A percentile compares a stretch with the other conserved stretches of the same genome.
Conservation (phyloP, 805 yeast genomes). For the Zygoascus tannicola region DNA sequence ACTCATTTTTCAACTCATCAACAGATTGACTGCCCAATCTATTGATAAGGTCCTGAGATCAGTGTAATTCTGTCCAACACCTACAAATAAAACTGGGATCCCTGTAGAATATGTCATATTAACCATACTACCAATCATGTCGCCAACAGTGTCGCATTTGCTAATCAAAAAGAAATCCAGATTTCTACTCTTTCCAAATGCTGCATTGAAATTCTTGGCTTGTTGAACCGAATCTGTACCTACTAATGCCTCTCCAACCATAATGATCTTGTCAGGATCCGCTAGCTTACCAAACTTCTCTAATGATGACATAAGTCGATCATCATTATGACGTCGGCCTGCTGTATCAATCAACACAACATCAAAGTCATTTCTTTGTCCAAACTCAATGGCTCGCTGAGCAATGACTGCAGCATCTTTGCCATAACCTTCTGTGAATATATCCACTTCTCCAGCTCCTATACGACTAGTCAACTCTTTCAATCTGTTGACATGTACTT, state of each 20-base stretch:
- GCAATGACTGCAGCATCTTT: constrained; percentile 97
- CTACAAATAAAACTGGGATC: constrained; percentile 90
- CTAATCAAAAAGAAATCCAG: constrained; percentile 88
- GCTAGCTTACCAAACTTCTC: constrained; percentile 95
- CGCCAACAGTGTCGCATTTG: constrained; percentile 96
- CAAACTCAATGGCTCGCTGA: constrained; percentile 77
- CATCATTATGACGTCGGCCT: constrained; percentile 93
- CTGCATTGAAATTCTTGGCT: constrained; percentile 85
- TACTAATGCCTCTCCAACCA: constrained; percentile 97
- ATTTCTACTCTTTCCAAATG: constrained; percentile 75
- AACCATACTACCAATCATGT: constrained; percentile 90
- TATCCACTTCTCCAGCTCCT: constrained; percentile 48
- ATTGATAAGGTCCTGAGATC: constrained; percentile 86
- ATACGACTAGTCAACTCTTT: constrained; percentile 51
- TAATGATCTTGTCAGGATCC: constrained; percentile 88
- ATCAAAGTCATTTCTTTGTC: constrained; percentile 60
- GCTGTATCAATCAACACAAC: constrained; percentile 94
- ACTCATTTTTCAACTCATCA: constrained; percentile 50
- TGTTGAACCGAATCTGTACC: constrained; percentile 97
- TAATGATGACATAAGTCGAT: constrained; percentile 88
- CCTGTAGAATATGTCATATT: constrained; percentile 96
- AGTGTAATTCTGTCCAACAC: constrained; percentile 95
- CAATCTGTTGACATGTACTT: constrained; percentile 85
- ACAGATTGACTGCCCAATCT: constrained; percentile 81
- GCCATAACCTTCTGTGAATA: constrained; percentile 93